phyloP scores from a whole-genome alignment of 2,329 filamentous ascomycete genomes.

The Colletotrichum magnum region DNA sequence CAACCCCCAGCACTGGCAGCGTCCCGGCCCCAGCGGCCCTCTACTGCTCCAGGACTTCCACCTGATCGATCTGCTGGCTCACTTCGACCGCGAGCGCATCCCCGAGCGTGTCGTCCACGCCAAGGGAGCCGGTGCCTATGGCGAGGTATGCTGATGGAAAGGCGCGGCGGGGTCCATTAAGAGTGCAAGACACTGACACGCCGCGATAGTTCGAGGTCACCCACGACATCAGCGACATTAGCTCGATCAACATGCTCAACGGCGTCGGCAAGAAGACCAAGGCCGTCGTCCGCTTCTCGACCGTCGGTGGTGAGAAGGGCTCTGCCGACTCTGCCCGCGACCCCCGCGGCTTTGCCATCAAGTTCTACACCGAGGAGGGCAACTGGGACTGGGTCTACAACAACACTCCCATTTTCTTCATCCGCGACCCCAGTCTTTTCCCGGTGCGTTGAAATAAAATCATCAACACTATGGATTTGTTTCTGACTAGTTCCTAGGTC shows the following conservation, averaged over 20 bases:
- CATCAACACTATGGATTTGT: not conserved
- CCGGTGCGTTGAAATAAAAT: conserved; percentile 54
- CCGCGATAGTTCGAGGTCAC: conserved; percentile 60
- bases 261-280: conserved; percentile 79
- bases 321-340: conserved; percentile 81
- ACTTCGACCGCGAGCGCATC: conserved; percentile 67
- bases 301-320: conserved; percentile 81
- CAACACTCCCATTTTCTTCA: conserved; percentile 84
- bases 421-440: conserved; percentile 82
- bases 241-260: conserved; percentile 66
- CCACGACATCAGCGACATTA: conserved; percentile 67
- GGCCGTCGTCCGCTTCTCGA: conserved; percentile 78
- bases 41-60: conserved; percentile 76
- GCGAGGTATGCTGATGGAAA: conserved; percentile 47
- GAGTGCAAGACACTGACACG: conserved; percentile 1
- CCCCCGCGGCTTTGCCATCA: conserved; percentile 78
- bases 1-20: conserved; percentile 63
- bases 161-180: too few species aligned
- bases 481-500: conserved; percentile 47
- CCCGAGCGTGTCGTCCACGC: conserved; percentile 70
- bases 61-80: conserved; percentile 72
- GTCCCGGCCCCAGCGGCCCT: conserved; percentile 69
- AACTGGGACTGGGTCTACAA: conserved; percentile 82
- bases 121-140: conserved; percentile 70
- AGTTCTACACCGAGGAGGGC: conserved; percentile 80